Base-by-base conservation (phyloP, 768 basidiomycete species). In the Pleurotus citrinopileatus region DNA sequence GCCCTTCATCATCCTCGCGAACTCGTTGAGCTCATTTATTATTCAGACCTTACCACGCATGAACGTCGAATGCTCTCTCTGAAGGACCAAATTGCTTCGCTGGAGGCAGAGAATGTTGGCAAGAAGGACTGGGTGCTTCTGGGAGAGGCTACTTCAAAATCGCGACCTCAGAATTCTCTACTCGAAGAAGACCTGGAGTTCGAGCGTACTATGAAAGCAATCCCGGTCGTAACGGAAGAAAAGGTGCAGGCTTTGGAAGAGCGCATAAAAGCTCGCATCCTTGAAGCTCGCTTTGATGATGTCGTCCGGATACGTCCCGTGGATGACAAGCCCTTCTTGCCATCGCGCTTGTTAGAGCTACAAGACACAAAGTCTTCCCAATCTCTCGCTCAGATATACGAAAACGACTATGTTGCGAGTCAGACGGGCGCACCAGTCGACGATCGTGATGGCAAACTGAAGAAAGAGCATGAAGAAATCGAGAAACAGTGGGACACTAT, bases 181-280 rank as follows among this genome's bases (percentile, higher is more conserved):
- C 78, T 99, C 10, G 91, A 92, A 67, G 91, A 98, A 65, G 92
- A 97, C 68, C 79, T 99, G 26, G 96, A 98, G 54, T 98, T 94
- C 59, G 97, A 98, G 56, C 87, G 93, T 25, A 83, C 87, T 20
- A 83, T 86, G 73, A 96, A 94, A 69, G 79, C 85, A 17, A 87
- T 87, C 0, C 97, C 96, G 13, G 79, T 92, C 42, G 82, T 97
- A 53, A 98, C 97, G 1, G 94, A 98, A 66, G 91, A 94, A 64
- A 76, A 73, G 26, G 91, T 97, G 5, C 80, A 82, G 52, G 76
- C 77, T 17, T 75, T 99, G 19, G 96, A 98, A 71, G 94, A 92
- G 48, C 79, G 83, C 53, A 98, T 99, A 70, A 98, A 95, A 69
- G 78, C 83, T 4, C 78, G 96, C 36, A 94, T 98, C 57, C 69